These are phyloP conservation scores for Cutaneotrichosporon cavernicola DNA, from an alignment of 1,284 basidiomycete species.

Conservation along the genomic window DNA sequence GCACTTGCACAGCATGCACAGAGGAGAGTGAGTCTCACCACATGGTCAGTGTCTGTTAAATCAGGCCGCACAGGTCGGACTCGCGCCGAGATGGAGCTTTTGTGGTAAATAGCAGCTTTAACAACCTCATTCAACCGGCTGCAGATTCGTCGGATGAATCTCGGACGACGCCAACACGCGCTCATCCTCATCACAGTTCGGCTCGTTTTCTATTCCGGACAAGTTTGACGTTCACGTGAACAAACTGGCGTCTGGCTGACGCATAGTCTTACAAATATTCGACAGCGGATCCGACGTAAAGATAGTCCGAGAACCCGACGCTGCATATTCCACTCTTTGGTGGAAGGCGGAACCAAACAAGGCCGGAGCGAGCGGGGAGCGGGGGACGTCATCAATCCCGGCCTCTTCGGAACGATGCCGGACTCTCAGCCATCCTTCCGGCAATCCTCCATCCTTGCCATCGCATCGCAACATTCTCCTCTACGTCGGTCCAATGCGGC, in stretches of 20 bases:
- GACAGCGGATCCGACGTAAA: not conserved
- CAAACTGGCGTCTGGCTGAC: not conserved
- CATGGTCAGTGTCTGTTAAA: not conserved
- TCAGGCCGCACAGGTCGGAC: not conserved
- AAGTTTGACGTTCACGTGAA: not conserved
- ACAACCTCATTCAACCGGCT: not conserved
- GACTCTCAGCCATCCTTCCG: not conserved
- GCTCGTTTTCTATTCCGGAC: not conserved
- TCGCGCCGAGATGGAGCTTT: not conserved
- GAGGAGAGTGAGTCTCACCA: not conserved
- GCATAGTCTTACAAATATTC: not conserved
- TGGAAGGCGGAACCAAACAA: slow-evolving; percentile 1
- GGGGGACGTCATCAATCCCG: not conserved
- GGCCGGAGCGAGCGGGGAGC: not conserved
- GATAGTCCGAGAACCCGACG: not conserved
- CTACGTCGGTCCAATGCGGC: not conserved
- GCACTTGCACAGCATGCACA: not conserved
- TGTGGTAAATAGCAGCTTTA: not conserved
- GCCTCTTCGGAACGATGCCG: not conserved
- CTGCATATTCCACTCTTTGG: not conserved
- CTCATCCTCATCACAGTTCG: not conserved
- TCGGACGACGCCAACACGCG: not conserved
- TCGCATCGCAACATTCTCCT: not conserved
- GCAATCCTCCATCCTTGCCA: not conserved
- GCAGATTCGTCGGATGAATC: not conserved